phyloP scores from a whole-genome alignment of 2,329 filamentous ascomycete species.

The Teratosphaeria gauchensis region DNA sequence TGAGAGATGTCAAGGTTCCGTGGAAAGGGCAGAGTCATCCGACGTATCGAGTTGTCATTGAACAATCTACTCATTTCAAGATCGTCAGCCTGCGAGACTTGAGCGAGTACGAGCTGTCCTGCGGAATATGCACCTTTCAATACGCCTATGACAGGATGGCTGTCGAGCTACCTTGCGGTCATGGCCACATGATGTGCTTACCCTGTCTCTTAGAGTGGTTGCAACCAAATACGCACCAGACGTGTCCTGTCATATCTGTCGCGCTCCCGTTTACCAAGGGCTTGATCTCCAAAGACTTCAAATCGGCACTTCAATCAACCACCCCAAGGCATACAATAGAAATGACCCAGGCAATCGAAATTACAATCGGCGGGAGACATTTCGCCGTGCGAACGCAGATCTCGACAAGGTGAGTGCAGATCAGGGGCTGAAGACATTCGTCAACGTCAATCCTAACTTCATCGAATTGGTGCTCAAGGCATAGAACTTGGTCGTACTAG shows the following conservation, averaged over 20 bases:
- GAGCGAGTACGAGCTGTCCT: background rate
- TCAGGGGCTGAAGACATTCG: background rate
- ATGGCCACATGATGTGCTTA: background rate
- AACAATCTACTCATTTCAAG: background rate
- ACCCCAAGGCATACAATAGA: background rate
- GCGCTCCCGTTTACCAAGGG: background rate
- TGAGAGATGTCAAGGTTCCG: background rate
- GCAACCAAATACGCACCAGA: background rate
- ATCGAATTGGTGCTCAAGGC: background rate
- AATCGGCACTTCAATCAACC: background rate
- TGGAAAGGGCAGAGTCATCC: background rate
- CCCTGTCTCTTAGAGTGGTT: background rate
- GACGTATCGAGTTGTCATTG: background rate
- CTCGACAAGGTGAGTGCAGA: background rate
- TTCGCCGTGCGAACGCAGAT: background rate
- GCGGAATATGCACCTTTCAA: background rate
- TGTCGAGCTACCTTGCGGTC: background rate
- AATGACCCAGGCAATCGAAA: background rate
- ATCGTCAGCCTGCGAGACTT: background rate
- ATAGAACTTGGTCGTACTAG: background rate
- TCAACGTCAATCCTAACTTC: background rate
- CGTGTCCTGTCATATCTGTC: background rate
- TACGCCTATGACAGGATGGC: background rate
- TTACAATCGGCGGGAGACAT: background rate
- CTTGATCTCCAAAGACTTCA: background rate